Evolutionary conservation across 345 rosid genomes (phyloP).

Genomic region (Orychophragmus violaceus): DNA sequence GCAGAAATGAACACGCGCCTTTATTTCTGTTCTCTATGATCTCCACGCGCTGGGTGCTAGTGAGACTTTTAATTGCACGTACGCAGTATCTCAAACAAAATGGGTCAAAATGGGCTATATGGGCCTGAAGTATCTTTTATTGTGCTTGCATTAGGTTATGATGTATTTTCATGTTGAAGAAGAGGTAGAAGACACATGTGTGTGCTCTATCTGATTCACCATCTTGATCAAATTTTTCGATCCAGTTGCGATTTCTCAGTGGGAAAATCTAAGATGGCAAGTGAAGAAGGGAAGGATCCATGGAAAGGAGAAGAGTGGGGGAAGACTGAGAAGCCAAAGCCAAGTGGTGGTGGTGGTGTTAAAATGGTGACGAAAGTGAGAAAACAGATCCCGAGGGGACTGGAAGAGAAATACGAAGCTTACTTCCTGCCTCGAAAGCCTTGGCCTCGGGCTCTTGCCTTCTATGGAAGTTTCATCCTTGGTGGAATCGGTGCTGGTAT

Average conservation of each 20-base stretch:
- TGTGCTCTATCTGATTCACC: not conserved
- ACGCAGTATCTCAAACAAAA: not conserved
- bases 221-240: not conserved
- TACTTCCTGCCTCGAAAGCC: slow-evolving; percentile 84
- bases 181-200: not conserved
- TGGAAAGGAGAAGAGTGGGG: slow-evolving; percentile 88
- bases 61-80: not conserved
- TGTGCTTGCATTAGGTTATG: not conserved
- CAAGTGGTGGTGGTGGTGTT: slow-evolving; percentile 39
- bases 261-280: slow-evolving; percentile 51
- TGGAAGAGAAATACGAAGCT: slow-evolving; percentile 79
- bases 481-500: slow-evolving; percentile 91
- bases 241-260: not conserved
- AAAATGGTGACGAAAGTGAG: slow-evolving; percentile 40
- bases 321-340: slow-evolving; percentile 57
- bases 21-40: too few relatives aligned
- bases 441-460: slow-evolving; percentile 49
- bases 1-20: not conserved
- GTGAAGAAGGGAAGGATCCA: slow-evolving; percentile 66
- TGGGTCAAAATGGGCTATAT: not conserved
- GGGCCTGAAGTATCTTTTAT: not conserved
- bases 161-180: too few relatives aligned
- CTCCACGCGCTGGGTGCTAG: too few relatives aligned
- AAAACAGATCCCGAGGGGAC: slow-evolving; percentile 71
- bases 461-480: slow-evolving; percentile 72